These are phyloP conservation scores for Yamadazyma dushanensis DNA, from an alignment of 1,139 yeast species.

Conservation along the genomic window DNA sequence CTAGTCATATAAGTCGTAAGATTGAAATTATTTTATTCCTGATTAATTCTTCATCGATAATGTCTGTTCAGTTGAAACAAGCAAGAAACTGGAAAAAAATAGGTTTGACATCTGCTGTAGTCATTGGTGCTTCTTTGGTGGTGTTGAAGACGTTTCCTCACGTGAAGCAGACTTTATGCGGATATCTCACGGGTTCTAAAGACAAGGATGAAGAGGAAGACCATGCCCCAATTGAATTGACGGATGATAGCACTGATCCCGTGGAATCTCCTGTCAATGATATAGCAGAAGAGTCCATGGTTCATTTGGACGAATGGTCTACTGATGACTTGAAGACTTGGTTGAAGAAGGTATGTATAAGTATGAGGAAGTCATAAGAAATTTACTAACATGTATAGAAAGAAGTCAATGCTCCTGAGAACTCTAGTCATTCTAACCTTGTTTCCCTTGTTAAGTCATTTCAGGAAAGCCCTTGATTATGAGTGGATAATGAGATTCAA, in stretches of 20 bases:
- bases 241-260: constrained; percentile 9
- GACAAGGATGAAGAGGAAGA: constrained; percentile 17
- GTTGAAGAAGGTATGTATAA: constrained; percentile 32
- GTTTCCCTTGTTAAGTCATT: constrained; percentile 49
- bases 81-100: constrained; percentile 7
- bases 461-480: constrained; percentile 28
- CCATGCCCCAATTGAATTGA: constrained; percentile 24
- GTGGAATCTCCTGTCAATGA: constrained; percentile 8
- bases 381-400: constrained; percentile 40
- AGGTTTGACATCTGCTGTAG: constrained; percentile 12
- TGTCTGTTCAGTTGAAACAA: constrained; percentile 11
- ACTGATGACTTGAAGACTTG: constrained; percentile 40
- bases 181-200: constrained; percentile 23
- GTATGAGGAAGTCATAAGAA: background rate
- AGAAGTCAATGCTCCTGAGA: constrained; percentile 48
- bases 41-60: too few relatives aligned
- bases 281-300: constrained; percentile 20
- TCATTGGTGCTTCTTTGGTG: constrained; percentile 46
- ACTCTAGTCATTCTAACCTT: constrained; percentile 49
- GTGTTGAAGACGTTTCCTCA: constrained; percentile 56
- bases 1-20: constrained; percentile 1
- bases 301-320: constrained; percentile 38
- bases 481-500: constrained; percentile 22
- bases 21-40: background rate
- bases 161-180: constrained; percentile 29